These are phyloP conservation scores for Cucurbitaria berberidis DNA, from an alignment of 2,329 filamentous ascomycete species.

Conservation along the genomic window DNA sequence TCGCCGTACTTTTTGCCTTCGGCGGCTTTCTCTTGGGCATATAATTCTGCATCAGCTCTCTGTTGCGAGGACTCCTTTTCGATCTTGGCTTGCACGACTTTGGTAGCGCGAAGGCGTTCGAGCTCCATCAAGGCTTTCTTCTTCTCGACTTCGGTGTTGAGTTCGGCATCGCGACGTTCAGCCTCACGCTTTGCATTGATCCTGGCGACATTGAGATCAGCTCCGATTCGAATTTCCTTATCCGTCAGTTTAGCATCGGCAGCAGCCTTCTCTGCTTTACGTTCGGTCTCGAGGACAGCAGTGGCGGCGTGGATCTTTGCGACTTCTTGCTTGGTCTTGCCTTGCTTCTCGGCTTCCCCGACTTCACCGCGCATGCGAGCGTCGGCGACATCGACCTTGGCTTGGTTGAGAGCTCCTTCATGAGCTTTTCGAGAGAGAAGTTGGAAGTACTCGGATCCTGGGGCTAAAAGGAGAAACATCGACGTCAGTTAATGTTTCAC, in stretches of 20 bases:
- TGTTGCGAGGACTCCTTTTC: conserved; percentile 71
- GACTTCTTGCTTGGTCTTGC: conserved; percentile 82
- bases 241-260: conserved; percentile 79
- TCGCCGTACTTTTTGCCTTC: conserved; percentile 64
- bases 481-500: no score
- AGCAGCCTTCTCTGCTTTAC: conserved; percentile 78
- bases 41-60: conserved; percentile 64
- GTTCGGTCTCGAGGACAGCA: conserved; percentile 81
- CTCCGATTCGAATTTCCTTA: conserved; percentile 72
- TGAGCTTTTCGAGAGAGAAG: conserved; percentile 83
- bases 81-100: conserved; percentile 79
- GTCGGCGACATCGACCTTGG: conserved; percentile 66
- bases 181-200: conserved; percentile 76
- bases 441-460: conserved; percentile 81
- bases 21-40: conserved; percentile 59
- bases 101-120: conserved; percentile 76
- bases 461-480: conserved; percentile 53
- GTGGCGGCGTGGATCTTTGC: conserved; percentile 88
- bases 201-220: conserved; percentile 76
- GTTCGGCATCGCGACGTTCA: conserved; percentile 78
- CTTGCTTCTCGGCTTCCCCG: conserved; percentile 77
- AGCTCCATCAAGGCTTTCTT: conserved; percentile 81
- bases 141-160: conserved; percentile 78
- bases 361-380: conserved; percentile 70
- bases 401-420: conserved; percentile 83